Evolutionary conservation across 352 stramenopile genomes (phyloP), one percentile per base, ranked within the genome.

Genomic region (Pythium dissotocum): DNA sequence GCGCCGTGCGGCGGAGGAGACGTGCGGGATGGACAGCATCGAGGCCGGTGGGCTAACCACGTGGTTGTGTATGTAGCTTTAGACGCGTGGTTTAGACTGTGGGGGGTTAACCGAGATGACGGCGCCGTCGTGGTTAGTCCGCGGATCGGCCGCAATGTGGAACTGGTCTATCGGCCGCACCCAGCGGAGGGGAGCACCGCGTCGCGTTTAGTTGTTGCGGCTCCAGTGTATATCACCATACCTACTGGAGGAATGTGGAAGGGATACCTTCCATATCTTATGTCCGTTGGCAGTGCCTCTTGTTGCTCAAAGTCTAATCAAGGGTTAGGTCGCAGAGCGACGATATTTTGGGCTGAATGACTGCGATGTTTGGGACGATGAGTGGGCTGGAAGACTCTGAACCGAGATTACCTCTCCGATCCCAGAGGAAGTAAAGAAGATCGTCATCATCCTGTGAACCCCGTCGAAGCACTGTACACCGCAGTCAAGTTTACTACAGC

Each of bases 11-110:
- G 63, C 70, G 24, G 56, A 53, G n/a, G 67, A 75, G 18, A 77
- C 18, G 60, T 77, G 68, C 12, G 71, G 68, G 68, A 77, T 77
- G 16, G 71, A 75, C 33, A 77, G 54, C 71, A 70, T 76, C 9
- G 28, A 18, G 8, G 46, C 7, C 46, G 46, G 6, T 13, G 42
- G 51, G 14, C 24, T 57, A 30, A 36, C 51, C 6, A n/a, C 9
- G 51, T 21, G 28, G 21, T 57, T 6, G 51, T 54, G n/a, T 9
- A 14, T 4, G 49, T 56, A 24, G 4, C 12, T 51, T 6, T 5
- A 51, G n/a, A n/a, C 46, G 46, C 0, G 21, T n/a, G 2, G 4
- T 9, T 24, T 53, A 24, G 18, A 10, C 18, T 53, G 46, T 53
- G 46, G 46, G 14, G 46, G 21, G 21, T 0, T 24, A 24, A 24